These are phyloP conservation scores for Pulveroboletus ravenelii DNA, from an alignment of 768 basidiomycete species.

Conservation along the genomic window DNA sequence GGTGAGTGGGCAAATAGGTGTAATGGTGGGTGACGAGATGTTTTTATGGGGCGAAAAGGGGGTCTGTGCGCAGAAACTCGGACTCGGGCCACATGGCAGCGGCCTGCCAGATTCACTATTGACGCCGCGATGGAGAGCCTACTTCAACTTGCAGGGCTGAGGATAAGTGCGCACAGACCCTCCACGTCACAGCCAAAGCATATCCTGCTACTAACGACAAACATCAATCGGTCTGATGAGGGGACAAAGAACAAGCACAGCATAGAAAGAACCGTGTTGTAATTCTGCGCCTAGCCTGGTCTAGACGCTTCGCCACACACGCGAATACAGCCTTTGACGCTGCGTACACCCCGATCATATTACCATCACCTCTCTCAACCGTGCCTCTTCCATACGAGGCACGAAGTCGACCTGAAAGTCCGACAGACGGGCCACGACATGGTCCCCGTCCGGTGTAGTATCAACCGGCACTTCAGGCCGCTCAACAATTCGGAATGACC, in stretches of 20 bases:
- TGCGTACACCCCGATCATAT: neutral
- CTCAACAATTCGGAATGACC: conserved; percentile 53
- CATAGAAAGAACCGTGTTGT: too few species aligned
- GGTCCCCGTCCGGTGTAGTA: conserved; percentile 46
- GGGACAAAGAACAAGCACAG: too few species aligned
- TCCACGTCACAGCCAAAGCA: neutral
- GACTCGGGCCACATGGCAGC: conserved; percentile 14
- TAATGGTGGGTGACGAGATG: conserved; percentile 6
- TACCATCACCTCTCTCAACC: conserved; percentile 15
- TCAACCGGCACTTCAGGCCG: conserved; percentile 51
- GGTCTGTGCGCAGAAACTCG: conserved; percentile 25
- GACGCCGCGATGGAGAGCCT: conserved; percentile 11
- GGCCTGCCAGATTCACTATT: conserved; percentile 17
- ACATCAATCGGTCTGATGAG: too few species aligned
- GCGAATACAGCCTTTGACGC: too few species aligned
- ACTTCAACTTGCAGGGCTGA: neutral
- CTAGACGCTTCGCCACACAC: too few species aligned
- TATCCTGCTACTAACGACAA: too few species aligned
- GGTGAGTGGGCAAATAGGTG: neutral
- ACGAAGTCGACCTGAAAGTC: conserved; percentile 55
- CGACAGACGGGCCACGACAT: conserved; percentile 50
- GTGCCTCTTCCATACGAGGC: conserved; percentile 32
- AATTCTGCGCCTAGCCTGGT: too few species aligned
- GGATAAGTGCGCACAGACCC: neutral
- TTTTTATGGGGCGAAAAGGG: conserved; percentile 7